Conservation (phyloP, 2,329 filamentous ascomycete species). For the Knufia fluminis region DNA sequence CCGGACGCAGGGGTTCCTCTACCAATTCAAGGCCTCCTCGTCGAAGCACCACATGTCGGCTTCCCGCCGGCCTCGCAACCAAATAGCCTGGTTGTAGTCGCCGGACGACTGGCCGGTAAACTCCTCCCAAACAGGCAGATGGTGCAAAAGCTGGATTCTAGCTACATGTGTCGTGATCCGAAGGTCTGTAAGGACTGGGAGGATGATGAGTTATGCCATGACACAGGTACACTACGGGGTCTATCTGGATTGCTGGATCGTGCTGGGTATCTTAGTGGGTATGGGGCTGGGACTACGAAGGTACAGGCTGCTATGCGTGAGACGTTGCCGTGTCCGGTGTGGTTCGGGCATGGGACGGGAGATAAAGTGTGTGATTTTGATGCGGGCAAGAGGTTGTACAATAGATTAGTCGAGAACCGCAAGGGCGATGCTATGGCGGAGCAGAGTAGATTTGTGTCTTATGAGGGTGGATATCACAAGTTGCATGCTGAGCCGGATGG, state of each 20-base stretch:
- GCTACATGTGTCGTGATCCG: slow-evolving; percentile 58
- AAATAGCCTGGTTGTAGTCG: slow-evolving; percentile 50
- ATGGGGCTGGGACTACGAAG: not conserved
- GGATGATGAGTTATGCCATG: slow-evolving; percentile 64
- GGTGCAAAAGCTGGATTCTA: slow-evolving; percentile 54
- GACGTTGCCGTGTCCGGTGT: slow-evolving; percentile 49
- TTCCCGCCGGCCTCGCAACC: slow-evolving; percentile 60
- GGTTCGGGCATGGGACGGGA: slow-evolving; percentile 65
- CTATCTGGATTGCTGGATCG: slow-evolving; percentile 70
- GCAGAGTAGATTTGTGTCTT: slow-evolving; percentile 63
- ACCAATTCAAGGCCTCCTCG: slow-evolving; percentile 62
- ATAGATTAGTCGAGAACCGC: slow-evolving; percentile 38
- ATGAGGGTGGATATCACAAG: slow-evolving; percentile 72
- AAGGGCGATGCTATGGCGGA: slow-evolving; percentile 21
- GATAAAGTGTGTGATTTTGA: slow-evolving; percentile 62
- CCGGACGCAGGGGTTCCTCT: slow-evolving; percentile 30
- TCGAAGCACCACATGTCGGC: slow-evolving; percentile 70
- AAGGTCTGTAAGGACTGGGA: slow-evolving; percentile 51
- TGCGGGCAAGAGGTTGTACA: slow-evolving; percentile 56
- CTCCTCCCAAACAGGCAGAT: slow-evolving; percentile 61
- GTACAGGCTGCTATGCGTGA: slow-evolving; percentile 9
- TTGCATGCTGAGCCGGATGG: slow-evolving; percentile 28
- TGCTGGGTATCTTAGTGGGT: slow-evolving; percentile 29
- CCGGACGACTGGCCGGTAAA: slow-evolving; percentile 58
- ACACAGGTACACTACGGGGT: slow-evolving; percentile 78